These are phyloP conservation scores for Colletotrichum siamense DNA, from an alignment of 2,329 filamentous ascomycete genomes.

Conservation along the genomic window DNA sequence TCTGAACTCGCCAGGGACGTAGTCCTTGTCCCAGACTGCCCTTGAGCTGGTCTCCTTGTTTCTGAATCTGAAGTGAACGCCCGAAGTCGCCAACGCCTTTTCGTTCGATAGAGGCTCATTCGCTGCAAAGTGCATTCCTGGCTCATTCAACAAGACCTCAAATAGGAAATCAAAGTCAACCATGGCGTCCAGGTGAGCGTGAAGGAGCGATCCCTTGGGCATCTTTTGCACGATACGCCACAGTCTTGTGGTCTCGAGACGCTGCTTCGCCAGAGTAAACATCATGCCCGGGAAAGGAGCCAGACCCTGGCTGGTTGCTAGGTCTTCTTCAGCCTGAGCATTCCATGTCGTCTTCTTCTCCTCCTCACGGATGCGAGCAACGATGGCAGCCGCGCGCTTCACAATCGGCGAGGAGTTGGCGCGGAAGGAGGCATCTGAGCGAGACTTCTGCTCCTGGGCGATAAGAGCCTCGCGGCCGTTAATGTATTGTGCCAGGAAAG, in stretches of 20 bases:
- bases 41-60: slow-evolving; percentile 37
- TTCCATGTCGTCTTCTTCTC: slow-evolving; percentile 79
- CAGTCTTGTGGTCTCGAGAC: slow-evolving; percentile 77
- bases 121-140: slow-evolving; percentile 70
- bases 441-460: slow-evolving; percentile 78
- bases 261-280: slow-evolving; percentile 77
- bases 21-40: slow-evolving; percentile 65
- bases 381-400: slow-evolving; percentile 73
- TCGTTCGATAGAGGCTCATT: slow-evolving; percentile 57
- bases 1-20: slow-evolving; percentile 61
- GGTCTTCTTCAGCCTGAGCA: slow-evolving; percentile 64
- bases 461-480: slow-evolving; percentile 78
- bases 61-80: slow-evolving; percentile 63
- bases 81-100: slow-evolving; percentile 53
- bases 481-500: slow-evolving; percentile 84
- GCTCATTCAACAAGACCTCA: slow-evolving; percentile 67
- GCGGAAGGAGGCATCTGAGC: slow-evolving; percentile 74
- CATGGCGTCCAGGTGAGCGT: slow-evolving; percentile 85
- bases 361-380: slow-evolving; percentile 73
- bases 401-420: slow-evolving; percentile 76
- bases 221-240: slow-evolving; percentile 80
- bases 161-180: slow-evolving; percentile 79
- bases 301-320: slow-evolving; percentile 61
- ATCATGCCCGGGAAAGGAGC: slow-evolving; percentile 82
- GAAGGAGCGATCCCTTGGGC: slow-evolving; percentile 81